Evolutionary conservation across 2,329 filamentous ascomycete species (phyloP), one percentile per base, ranked within the genome.

Genomic region (Rachicladosporium sp.): DNA sequence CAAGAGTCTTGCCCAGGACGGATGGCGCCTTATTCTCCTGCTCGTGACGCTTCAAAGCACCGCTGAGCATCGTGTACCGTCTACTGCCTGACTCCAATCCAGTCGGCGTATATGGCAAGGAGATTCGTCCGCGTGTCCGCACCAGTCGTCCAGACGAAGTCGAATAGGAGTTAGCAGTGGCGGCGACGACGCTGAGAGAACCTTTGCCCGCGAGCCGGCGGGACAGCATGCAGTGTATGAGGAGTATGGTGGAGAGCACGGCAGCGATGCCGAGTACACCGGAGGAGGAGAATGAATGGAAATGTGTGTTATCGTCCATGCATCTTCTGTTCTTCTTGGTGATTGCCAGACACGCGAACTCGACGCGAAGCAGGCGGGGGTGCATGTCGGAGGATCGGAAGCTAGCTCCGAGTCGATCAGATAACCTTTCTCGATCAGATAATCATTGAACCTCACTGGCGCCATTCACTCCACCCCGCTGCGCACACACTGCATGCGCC

Each of bases 31-130:
- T 52, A 7, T 49, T 47, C 43, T 56, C 50, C 40, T 60, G 52
- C 42, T 63, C 52, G 45, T 65, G 59, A 27, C 52, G 55, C 40
- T 63, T 54, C 12, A 66, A 50, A 15, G 65, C 65, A 34, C 59
- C 51, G 37, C 59, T 57, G 41, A 68, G 55, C 66, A 41, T 41
- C 11, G 30, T 33, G 29, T 41, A 37, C 33, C 11, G 15, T 12
- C 38, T 34, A 15, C n/a, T 36, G 3, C 30, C 15, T 7, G 29
- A 19, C 8, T 10, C n/a, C 15, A 29, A 27, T 11, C n/a, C 0
- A 10, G 4, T 30, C 1, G 5, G 15, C 19, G 33, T 34, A 13
- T 33, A 41, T 10, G 38, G 38, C 10, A 36, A 29, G 12, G 34
- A 33, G 38, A 29, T 23, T 27, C 38, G 38, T 35, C 38, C 38